Conservation (phyloP, 257 asterid species). For the Anisodus tanguticus region DNA sequence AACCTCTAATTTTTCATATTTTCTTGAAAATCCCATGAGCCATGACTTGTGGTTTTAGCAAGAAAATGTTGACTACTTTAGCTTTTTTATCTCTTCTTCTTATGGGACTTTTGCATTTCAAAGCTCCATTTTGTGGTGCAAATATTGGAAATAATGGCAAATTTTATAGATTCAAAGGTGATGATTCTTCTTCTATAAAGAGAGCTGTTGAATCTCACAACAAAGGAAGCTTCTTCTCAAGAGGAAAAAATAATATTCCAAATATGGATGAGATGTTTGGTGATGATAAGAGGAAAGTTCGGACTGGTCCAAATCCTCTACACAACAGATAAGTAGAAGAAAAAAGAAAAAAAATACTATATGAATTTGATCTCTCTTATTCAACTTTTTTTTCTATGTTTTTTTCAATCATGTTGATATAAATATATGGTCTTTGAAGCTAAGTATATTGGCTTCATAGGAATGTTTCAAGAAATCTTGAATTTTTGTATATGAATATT, state of each 20-base stretch:
- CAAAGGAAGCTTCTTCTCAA: slow-evolving; percentile 23
- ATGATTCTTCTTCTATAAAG: slow-evolving; percentile 32
- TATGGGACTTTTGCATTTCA: slow-evolving; percentile 47
- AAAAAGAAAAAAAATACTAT: not conserved
- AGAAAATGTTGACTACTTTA: slow-evolving; percentile 48
- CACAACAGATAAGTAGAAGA: slow-evolving; percentile 76
- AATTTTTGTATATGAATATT: slow-evolving; percentile 28
- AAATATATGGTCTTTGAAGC: slow-evolving; percentile 19
- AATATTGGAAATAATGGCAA: slow-evolving; percentile 37
- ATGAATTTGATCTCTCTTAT: slow-evolving; percentile 46
- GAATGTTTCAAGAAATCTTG: slow-evolving; percentile 31
- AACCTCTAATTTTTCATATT: not conserved
- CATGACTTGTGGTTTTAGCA: slow-evolving; percentile 29
- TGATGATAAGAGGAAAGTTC: slow-evolving; percentile 76
- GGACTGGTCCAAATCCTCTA: slow-evolving; percentile 91
- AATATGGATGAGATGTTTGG: slow-evolving; percentile 51
- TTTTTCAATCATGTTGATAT: not conserved
- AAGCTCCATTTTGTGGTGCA: slow-evolving; percentile 46
- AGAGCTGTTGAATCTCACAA: slow-evolving; percentile 39
- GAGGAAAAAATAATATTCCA: slow-evolving; percentile 30
- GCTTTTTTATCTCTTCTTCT: slow-evolving; percentile 41
- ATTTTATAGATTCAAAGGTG: slow-evolving; percentile 43
- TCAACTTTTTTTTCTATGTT: slow-evolving; percentile 32
- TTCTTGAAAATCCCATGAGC: slow-evolving; percentile 26
- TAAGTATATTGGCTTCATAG: slow-evolving; percentile 4